Base-by-base conservation (phyloP, 768 basidiomycete genomes). In the Leccinellum luteum region DNA sequence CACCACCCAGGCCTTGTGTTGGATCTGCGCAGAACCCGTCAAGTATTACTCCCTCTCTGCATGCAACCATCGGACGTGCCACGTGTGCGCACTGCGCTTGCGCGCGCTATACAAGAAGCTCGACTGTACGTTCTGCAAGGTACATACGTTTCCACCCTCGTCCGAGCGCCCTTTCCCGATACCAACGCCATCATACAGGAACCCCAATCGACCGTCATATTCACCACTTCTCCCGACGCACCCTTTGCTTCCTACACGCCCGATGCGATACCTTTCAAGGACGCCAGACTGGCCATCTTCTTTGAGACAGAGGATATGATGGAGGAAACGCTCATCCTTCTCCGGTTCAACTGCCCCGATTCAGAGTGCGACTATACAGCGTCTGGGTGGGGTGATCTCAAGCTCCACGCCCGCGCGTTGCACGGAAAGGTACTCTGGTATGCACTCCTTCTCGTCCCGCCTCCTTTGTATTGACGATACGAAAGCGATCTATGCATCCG, bases 51-150 rank as follows among this genome's bases (percentile, higher is more conserved):
- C 92, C 6, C 75, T 97, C 30, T 88, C 94, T 17, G 83, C 88
- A 54, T 99, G 96, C 75, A 92, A 93, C 69, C 96, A 99, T 69
- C 79, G 91, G 52, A 98, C 93, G 3, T 98, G 96, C 78, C 94
- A 97, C 73, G 87, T 95, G 58, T 99, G 96, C 67, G 87, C 91
- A 0, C 74, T 98, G 51, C 84, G 96, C 7, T 73, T 98, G 28
- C 76, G 96, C 38, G 93, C 93, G 4, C 75, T 98, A 48, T 99
- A 97, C 79, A 98, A 98, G 79, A 95, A 91, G 71, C 77, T 75
- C 43, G 91, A 94, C 14, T 98, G 96, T 68, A 92, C 96, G 1
- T 97, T 97, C 71, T 99, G 96, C 81, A 98, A 98, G 83, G 49
- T 51, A 34, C 8, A 12, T 28, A 32, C 32, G 10, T 35, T 4